phyloP scores from a whole-genome alignment of 352 stramenopile genomes.

The Detonula confervacea region DNA sequence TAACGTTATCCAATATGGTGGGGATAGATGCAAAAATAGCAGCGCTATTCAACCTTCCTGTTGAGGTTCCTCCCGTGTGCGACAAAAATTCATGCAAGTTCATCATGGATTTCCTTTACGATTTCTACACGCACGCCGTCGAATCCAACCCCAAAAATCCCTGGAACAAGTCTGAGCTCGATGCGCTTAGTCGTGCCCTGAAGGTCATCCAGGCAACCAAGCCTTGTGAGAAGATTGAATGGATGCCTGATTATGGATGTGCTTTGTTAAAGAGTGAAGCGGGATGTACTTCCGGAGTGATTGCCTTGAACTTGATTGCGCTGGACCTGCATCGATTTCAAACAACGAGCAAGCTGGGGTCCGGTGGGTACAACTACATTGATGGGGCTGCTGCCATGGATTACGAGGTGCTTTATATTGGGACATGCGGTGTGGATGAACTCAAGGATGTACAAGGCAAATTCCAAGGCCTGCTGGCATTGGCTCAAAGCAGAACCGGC shows the following conservation, averaged over 20 bases:
- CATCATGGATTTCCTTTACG: slow-evolving; percentile 26
- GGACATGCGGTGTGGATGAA: slow-evolving; percentile 22
- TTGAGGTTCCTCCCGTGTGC: slow-evolving; percentile 10
- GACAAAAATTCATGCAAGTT: slow-evolving; percentile 24
- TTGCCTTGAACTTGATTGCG: slow-evolving; percentile 49
- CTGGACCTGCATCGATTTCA: slow-evolving; percentile 52
- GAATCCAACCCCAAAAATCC: slow-evolving; percentile 12
- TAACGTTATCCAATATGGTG: slow-evolving; percentile 42
- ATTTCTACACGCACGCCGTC: slow-evolving; percentile 24
- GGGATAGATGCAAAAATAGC: slow-evolving; percentile 27
- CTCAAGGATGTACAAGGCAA: slow-evolving; percentile 10
- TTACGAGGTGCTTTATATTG: slow-evolving; percentile 49
- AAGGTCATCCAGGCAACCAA: slow-evolving; percentile 8
- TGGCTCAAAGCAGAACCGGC: slow-evolving; percentile 25
- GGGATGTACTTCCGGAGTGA: slow-evolving; percentile 30
- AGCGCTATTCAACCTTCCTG: slow-evolving; percentile 34
- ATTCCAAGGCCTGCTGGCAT: slow-evolving; percentile 23
- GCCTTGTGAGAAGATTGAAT: slow-evolving; percentile 31
- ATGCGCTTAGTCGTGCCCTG: slow-evolving; percentile 23
- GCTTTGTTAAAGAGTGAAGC: slow-evolving; percentile 38
- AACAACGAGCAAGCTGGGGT: slow-evolving; percentile 26
- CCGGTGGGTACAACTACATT: slow-evolving; percentile 34
- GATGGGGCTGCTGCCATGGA: slow-evolving; percentile 21
- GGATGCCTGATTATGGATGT: slow-evolving; percentile 55
- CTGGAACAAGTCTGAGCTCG: slow-evolving; percentile 25